Evolutionary conservation across 2,329 filamentous ascomycete genomes (phyloP).

Genomic region (Kalmusia sp.): DNA sequence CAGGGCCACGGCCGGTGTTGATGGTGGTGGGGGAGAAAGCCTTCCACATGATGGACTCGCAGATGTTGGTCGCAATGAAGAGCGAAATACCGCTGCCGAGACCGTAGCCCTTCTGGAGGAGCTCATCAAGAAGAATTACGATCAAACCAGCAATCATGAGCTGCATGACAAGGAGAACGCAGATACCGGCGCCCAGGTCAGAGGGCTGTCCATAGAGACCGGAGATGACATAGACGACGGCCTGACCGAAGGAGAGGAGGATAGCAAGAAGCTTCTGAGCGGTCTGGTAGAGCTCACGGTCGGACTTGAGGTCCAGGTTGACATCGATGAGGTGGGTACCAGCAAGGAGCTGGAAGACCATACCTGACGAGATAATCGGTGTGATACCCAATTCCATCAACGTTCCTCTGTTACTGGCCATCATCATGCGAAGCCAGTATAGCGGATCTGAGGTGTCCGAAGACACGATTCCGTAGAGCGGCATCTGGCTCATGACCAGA

Average conservation of each 20-base stretch:
- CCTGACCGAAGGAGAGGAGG: conserved; percentile 95
- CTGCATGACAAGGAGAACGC: conserved; percentile 97
- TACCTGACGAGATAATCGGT: conserved; percentile 98
- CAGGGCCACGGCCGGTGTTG: conserved; percentile 98
- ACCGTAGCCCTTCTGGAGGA: conserved; percentile 99
- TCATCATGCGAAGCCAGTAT: conserved; percentile 99
- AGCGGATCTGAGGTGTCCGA: conserved; percentile 94
- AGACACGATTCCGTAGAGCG: conserved; percentile 95
- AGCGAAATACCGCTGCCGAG: conserved; percentile 98
- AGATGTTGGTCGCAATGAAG: conserved; percentile 99
- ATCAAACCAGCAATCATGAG: conserved; percentile 97
- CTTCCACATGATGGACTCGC: conserved; percentile 99
- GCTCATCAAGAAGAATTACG: conserved; percentile 98
- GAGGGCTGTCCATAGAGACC: conserved; percentile 92
- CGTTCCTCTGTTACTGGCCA: conserved; percentile 97
- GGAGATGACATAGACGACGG: conserved; percentile 97
- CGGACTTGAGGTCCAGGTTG: conserved; percentile 99
- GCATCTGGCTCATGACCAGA: conserved; percentile 99
- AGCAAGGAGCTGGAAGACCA: conserved; percentile 99
- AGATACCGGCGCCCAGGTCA: conserved; percentile 96
- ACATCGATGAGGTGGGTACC: conserved; percentile 99
- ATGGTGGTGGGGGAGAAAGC: conserved; percentile 99
- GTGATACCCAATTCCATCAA: conserved; percentile 96
- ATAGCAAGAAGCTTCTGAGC: conserved; percentile 93
- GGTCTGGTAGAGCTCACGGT: conserved; percentile 99